Evolutionary conservation across 2,329 filamentous ascomycete species (phyloP), one percentile per base, ranked within the genome.

Genomic region (Fusarium avenaceum): DNA sequence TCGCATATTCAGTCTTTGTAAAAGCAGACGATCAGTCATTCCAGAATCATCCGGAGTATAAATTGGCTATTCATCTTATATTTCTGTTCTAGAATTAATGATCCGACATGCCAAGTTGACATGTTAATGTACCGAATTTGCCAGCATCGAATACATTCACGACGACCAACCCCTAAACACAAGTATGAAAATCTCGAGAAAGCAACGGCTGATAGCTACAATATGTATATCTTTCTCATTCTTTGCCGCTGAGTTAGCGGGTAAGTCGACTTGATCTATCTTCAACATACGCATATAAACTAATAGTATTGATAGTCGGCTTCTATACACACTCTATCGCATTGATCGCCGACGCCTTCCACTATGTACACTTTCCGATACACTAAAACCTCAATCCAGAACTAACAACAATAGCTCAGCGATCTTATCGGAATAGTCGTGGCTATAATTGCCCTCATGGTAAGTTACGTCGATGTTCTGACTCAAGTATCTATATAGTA

Each of bases 331-430:
- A 84, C 52, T 93, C 91, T 1, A 82, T 94, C 13, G 90, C 90
- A 1, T 81, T 94, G 4, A 82, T 94, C 26, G 91, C 92, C 28
- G 92, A 94, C 82, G 90, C 92, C 2, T 93, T 94, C 71, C 92
- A 94, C 75, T 92, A 93, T 74, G 85, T 74, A 35, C n/a, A 33
- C 1, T 7, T 17, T 9, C 28, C 17, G 35, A 10, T 1, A 7
- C 13, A 7, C 3, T 6, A 6, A 15, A 40, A 8, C 10, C 11
- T 10, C 9, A 2, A 24, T 22, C 4, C 6, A 30, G 6, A 13
- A 30, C 69, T 77, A 52, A 75, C 47, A 10, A 22, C 26, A 10
- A 6, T 47, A 91, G 89, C 76, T 93, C 63, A 92, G 90, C 71
- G 91, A 94, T 71, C 78, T 93, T 2, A 84, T 93, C 53, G 86